These are phyloP conservation scores for Colletotrichum sp. DNA, from an alignment of 2,329 filamentous ascomycete species.

Conservation along the genomic window DNA sequence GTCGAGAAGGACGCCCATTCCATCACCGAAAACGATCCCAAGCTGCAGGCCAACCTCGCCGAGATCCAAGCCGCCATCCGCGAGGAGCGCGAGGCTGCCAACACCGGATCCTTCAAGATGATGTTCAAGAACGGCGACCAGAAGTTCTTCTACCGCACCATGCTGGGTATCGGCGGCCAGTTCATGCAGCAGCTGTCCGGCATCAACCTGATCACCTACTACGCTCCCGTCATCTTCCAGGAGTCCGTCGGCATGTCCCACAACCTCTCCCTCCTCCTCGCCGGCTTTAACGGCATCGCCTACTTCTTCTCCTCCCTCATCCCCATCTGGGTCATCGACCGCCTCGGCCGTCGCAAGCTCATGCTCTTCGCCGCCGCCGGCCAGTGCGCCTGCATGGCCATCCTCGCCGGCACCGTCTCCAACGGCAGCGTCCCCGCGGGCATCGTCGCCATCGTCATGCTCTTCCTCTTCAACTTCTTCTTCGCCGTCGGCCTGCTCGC, in stretches of 20 bases:
- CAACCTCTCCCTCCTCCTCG: constrained; percentile 53
- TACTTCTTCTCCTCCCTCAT: constrained; percentile 36
- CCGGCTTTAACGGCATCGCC: constrained; percentile 54
- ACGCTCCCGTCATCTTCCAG: constrained; percentile 49
- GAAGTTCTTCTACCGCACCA: constrained; percentile 41
- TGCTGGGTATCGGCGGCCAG: constrained; percentile 47
- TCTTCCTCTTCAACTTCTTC: constrained; percentile 48
- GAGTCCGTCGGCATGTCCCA: constrained; percentile 46
- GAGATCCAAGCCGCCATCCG: constrained; percentile 44
- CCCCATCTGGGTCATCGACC: constrained; percentile 39
- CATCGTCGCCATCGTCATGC: constrained; percentile 48
- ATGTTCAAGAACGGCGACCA: constrained; percentile 47
- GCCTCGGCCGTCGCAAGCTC: constrained; percentile 60
- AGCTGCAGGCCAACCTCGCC: constrained; percentile 31
- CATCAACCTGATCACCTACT: constrained; percentile 39
- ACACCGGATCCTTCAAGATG: constrained; percentile 35
- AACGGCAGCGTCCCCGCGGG: constrained; percentile 40
- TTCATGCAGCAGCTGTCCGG: constrained; percentile 47
- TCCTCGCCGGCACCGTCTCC: constrained; percentile 48
- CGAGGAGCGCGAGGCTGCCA: constrained; percentile 42
- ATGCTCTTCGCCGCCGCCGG: constrained; percentile 54
- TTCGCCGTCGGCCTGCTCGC: constrained; percentile 45
- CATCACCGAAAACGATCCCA: constrained; percentile 29
- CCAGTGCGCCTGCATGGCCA: constrained; percentile 47
- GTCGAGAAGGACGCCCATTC: constrained; percentile 31